Conservation (phyloP, 805 yeast species). For the Suhomyces sp. region DNA sequence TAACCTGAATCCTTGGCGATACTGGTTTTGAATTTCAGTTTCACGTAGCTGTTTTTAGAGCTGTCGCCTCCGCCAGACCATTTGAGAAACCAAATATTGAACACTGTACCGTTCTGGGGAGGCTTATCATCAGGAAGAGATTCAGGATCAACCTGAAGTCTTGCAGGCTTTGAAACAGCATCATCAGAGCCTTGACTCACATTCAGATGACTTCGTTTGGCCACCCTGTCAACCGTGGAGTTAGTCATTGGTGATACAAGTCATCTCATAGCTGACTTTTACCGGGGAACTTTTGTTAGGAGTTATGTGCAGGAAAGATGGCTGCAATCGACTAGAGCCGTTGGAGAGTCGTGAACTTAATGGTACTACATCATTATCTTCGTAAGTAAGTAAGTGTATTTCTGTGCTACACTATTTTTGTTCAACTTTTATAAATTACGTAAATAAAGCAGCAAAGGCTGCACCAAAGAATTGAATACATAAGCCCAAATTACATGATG, state of each 20-base stretch:
- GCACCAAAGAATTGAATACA: background rate
- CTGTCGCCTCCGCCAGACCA: constrained; percentile 78
- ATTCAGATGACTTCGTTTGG: background rate
- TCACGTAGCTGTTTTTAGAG: constrained; percentile 42
- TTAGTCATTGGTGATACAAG: background rate
- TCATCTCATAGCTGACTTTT: background rate
- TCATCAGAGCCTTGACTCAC: background rate
- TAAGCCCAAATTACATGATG: constrained; percentile 7
- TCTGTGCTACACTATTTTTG: background rate
- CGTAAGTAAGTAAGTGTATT: background rate
- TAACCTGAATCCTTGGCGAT: constrained; percentile 66
- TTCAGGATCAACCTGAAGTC: constrained; percentile 69
- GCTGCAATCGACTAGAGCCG: background rate
- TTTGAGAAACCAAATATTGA: constrained; percentile 83
- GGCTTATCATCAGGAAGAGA: constrained; percentile 59
- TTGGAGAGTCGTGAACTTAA: too few species aligned
- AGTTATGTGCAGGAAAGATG: background rate
- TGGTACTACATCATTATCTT: too few species aligned
- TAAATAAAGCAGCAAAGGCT: background rate
- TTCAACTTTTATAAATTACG: background rate
- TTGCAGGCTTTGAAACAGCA: constrained; percentile 45
- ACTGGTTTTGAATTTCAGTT: constrained; percentile 59
- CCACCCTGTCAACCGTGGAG: background rate
- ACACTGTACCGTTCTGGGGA: constrained; percentile 74
- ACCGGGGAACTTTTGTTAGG: background rate